Base-by-base conservation (phyloP, 352 stramenopile species). In the Phytophthora tubulina region DNA sequence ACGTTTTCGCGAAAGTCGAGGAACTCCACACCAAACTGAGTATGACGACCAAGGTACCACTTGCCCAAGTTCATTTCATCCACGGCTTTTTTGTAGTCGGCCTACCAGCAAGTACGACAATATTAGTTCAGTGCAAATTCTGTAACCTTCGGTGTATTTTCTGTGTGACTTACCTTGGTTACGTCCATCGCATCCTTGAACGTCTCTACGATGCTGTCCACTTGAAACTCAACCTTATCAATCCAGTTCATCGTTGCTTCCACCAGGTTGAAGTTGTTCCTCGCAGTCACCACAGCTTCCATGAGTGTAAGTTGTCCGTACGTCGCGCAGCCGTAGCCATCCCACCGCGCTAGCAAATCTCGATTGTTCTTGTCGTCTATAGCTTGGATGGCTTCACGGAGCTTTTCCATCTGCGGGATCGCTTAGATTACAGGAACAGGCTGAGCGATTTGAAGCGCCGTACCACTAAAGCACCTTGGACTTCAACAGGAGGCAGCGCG, bases 251-350 rank as follows among this genome's bases (percentile, higher is more conserved):
- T n/a, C 9, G 41, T 68, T 38, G 30, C 9, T 31, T 67, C 38
- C 6, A 67, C 60, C 14, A 60, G n/a, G 3, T 52, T 45, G 33
- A 68, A 68, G 32, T 68, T 68, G 32, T 55, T 54, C 21, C 32
- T 61, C 3, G 50, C 30, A 0, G 1, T 45, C 4, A 68, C 7
- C 1, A 68, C 50, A 0, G 1, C 5, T 33, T 61, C 17, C 41
- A 68, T 42, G 3, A 68, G 15, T 32, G 39, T 56, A 11, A 68
- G n/a, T 41, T 55, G 61, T 3, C 52, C 61, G 31, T 61, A 68
- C 4, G 61, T 68, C 17, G 38, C 49, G 17, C 31, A 67, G 6
- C 49, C 60, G 30, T 48, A 67, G 17, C 46, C 31, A 8, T 67
- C 31, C 50, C 61, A 68, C 10, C 38, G 38, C 6, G 35, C 35